phyloP scores from a whole-genome alignment of 106 monocot genomes.

The Phalaenopsis aphrodite region DNA sequence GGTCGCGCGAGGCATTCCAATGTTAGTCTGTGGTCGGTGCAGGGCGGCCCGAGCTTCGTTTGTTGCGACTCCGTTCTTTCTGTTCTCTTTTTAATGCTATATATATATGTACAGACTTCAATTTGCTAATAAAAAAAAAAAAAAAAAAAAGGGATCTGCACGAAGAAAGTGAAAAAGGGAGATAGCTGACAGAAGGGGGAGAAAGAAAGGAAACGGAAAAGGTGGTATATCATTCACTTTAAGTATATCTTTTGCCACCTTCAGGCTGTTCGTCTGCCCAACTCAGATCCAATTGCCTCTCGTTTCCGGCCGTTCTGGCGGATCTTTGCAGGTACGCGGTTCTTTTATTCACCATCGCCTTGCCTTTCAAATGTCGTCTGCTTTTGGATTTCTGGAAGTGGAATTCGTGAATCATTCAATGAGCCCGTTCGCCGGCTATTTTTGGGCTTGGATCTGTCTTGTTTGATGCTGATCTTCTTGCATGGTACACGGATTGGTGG shows the following conservation, averaged over 20 bases:
- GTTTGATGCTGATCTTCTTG: not conserved
- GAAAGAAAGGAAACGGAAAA: not conserved
- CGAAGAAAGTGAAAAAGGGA: not conserved
- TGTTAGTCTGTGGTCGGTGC: not conserved
- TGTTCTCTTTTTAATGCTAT: not conserved
- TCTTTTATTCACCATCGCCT: not conserved
- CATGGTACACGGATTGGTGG: not conserved
- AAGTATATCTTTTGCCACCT: not conserved
- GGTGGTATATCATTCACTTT: slow-evolving; percentile 3
- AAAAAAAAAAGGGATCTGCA: not conserved
- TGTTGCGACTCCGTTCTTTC: slow-evolving; percentile 1
- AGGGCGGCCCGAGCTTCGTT: not conserved
- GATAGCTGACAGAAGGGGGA: not conserved
- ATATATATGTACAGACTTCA: not conserved
- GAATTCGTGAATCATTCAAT: not conserved
- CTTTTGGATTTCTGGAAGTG: not conserved
- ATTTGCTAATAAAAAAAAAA: not conserved
- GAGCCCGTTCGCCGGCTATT: not conserved
- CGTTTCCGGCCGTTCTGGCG: not conserved
- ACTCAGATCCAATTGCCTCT: slow-evolving; percentile 1
- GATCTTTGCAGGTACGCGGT: slow-evolving; percentile 2
- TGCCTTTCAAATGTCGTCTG: not conserved
- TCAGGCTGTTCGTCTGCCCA: not conserved
- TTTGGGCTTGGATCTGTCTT: not conserved
- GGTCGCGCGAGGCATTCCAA: slow-evolving; percentile 7